Evolutionary conservation across 2,329 filamentous ascomycete species (phyloP), one percentile per base, ranked within the genome.

Genomic region (Fusarium sp.): DNA sequence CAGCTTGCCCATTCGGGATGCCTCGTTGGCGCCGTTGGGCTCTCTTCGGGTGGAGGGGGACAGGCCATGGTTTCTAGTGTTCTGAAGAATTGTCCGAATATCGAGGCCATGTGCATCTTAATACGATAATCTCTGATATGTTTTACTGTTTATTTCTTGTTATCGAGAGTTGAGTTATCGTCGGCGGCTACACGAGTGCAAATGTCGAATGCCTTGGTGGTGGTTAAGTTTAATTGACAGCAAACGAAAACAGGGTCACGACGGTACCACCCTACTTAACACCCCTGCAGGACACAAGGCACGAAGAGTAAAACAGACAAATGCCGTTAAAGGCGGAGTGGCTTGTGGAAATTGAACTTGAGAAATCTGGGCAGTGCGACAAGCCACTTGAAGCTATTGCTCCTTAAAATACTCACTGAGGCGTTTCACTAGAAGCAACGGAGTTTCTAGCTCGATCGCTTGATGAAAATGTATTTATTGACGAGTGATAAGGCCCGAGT

Each of bases 11-110:
- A 69, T 58, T 77, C 41, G 55, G 47, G 49, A 52, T 62, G 57
- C 63, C 45, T 65, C 12, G 48, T 42, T 66, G 61, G 47, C 60
- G 31, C 61, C 56, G 63, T 67, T 49, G 70, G 75, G 63, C 66
- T 64, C 41, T 63, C 39, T 51, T 15, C 49, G 75, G 52, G 75
- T 70, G 74, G 62, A 73, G 60, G 51, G 22, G 36, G 12, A 28
- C 47, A 69, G 14, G 28, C 38, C 36, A 59, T n/a, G 13, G n/a
- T 33, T 45, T 39, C 24, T 13, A 24, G 48, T 13, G 20, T 59
- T 9, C 7, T 28, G 8, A 26, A n/a, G 15, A 60, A 36, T 36
- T n/a, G 11, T 65, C 31, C 33, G 44, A 42, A 7, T 26, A 14
- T 1, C 7, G 5, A 17, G 10, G 4, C 10, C 4, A 9, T 6